Conservation (phyloP, 139 green algal genomes). For the Asterochloris erici region DNA sequence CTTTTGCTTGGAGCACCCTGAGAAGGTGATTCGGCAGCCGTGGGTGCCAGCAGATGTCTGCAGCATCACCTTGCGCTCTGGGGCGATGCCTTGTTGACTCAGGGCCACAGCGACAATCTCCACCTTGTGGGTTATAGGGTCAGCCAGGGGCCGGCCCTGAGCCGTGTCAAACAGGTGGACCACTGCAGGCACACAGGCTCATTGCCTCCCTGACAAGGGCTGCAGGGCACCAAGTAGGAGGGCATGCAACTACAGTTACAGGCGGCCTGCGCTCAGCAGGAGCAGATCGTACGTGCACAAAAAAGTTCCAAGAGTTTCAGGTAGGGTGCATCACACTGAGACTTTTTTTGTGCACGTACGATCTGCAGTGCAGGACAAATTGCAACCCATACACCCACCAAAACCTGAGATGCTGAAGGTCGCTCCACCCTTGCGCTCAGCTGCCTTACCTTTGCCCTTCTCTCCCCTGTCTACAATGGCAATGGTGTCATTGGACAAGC, state of each 20-base stretch:
- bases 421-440: background rate
- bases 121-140: slow-evolving; percentile 42
- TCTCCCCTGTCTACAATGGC: slow-evolving; percentile 51
- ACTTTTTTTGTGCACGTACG: too few species aligned
- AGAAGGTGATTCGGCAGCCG: background rate
- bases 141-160: slow-evolving; percentile 46
- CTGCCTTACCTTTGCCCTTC: slow-evolving; percentile 12
- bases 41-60: background rate
- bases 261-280: too few species aligned
- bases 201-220: too few species aligned
- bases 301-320: too few species aligned
- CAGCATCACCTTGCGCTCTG: slow-evolving; percentile 8
- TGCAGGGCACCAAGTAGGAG: too few species aligned
- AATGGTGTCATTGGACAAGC: slow-evolving; percentile 64
- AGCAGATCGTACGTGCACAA: too few species aligned
- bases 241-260: too few species aligned
- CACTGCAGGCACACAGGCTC: slow-evolving; percentile 13
- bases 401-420: background rate
- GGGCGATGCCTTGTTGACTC: slow-evolving; percentile 40
- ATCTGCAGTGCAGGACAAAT: too few species aligned
- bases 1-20: too few species aligned
- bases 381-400: too few species aligned
- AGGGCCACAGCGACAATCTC: slow-evolving; percentile 57
- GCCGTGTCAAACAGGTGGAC: slow-evolving; percentile 66
- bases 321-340: too few species aligned